These are phyloP conservation scores for Forsythia viridissima DNA, from an alignment of 257 asterid genomes.

Conservation along the genomic window DNA sequence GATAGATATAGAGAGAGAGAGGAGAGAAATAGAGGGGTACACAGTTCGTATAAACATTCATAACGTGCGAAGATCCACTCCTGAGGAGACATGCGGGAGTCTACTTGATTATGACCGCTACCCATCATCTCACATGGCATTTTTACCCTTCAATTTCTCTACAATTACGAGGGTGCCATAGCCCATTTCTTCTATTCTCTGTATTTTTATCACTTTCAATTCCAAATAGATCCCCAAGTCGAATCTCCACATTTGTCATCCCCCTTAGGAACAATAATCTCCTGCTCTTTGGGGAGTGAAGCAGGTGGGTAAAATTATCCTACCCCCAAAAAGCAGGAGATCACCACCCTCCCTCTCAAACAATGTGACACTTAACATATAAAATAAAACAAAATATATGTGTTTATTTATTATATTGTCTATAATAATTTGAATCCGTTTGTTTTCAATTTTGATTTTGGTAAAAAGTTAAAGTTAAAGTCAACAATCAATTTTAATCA, in stretches of 20 bases:
- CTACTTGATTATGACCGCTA: constrained; percentile 42
- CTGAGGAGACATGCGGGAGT: constrained; percentile 76
- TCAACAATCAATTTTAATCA: too few species aligned
- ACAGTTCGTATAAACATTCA: constrained; percentile 22
- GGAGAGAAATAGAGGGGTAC: constrained; percentile 9
- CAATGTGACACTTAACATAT: too few species aligned
- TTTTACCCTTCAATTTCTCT: constrained; percentile 22
- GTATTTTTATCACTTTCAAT: neutral
- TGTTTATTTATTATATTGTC: too few species aligned
- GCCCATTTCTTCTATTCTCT: neutral
- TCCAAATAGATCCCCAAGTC: neutral
- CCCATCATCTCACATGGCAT: constrained; percentile 5
- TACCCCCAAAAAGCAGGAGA: too few species aligned
- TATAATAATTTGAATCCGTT: too few species aligned
- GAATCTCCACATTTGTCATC: neutral
- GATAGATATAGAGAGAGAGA: neutral
- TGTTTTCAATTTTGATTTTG: too few species aligned
- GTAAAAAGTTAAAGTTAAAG: too few species aligned
- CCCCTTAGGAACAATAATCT: too few species aligned
- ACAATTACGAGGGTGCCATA: constrained; percentile 19
- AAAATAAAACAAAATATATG: too few species aligned
- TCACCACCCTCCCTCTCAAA: too few species aligned
- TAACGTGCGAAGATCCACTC: constrained; percentile 95
- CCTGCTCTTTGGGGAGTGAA: too few species aligned
- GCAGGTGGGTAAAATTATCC: too few species aligned